These are phyloP conservation scores for Trichosporon sp. DNA, from an alignment of 1,284 basidiomycete genomes.

Conservation along the genomic window DNA sequence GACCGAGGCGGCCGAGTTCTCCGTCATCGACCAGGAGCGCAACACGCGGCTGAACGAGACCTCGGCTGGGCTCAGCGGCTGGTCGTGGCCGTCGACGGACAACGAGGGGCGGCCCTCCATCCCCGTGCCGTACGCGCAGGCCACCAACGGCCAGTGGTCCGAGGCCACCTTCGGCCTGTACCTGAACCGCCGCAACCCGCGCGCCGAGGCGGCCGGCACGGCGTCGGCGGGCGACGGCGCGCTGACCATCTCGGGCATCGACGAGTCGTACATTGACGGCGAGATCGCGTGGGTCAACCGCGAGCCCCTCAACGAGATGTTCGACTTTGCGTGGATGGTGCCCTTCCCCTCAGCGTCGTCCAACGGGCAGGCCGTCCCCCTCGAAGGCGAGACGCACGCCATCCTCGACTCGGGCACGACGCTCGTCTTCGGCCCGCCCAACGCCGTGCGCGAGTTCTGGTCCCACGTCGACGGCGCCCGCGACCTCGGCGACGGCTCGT, in stretches of 20 bases:
- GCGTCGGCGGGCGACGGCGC: neutral
- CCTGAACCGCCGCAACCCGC: constrained; percentile 55
- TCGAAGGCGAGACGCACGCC: neutral
- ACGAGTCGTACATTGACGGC: neutral
- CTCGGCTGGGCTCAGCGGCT: neutral
- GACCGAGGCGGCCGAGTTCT: neutral
- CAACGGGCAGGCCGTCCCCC: neutral
- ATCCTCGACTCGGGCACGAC: constrained; percentile 15
- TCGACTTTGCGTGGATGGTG: neutral
- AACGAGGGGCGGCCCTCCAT: neutral
- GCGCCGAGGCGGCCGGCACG: neutral
- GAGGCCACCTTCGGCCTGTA: constrained; percentile 70
- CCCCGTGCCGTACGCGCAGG: neutral
- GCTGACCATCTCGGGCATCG: neutral
- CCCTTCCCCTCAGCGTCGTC: neutral
- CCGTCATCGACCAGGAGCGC: neutral
- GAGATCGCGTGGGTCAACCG: neutral
- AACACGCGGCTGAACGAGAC: neutral
- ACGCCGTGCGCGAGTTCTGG: constrained; percentile 1
- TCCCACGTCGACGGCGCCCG: neutral
- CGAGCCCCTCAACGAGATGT: neutral
- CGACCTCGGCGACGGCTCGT: neutral
- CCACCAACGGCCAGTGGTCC: constrained; percentile 53
- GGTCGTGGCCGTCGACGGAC: neutral
- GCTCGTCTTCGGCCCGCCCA: constrained; percentile 5